Conservation (phyloP, 257 asterid species). For the Agastache rugosa region DNA sequence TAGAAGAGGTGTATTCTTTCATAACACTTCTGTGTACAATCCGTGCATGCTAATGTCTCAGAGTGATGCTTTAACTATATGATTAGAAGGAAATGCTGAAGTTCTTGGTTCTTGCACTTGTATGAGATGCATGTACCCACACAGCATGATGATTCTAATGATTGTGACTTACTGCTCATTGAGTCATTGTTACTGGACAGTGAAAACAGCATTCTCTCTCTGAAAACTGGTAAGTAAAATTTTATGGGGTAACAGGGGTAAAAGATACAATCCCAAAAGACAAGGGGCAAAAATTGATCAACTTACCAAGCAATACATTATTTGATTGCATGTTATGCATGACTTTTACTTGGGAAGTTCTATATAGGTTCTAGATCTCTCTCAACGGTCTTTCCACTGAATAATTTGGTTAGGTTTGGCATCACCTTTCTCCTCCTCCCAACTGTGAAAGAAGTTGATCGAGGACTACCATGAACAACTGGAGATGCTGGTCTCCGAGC, state of each 20-base stretch:
- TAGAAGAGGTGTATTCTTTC: constrained; percentile 9
- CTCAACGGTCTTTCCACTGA: constrained; percentile 48
- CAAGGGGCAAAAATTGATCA: constrained; percentile 25
- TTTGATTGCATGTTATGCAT: constrained; percentile 18
- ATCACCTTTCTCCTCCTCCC: constrained; percentile 70
- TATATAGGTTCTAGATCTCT: constrained; percentile 30
- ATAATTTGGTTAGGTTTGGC: constrained; percentile 60
- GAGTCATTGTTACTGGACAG: constrained; percentile 16
- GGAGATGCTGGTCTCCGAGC: constrained; percentile 58
- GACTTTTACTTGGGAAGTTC: constrained; percentile 24
- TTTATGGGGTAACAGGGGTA: constrained; percentile 23
- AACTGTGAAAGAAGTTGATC: constrained; percentile 55
- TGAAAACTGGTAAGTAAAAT: constrained; percentile 26
- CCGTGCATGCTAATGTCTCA: background rate
- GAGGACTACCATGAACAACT: constrained; percentile 42
- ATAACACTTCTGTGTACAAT: background rate
- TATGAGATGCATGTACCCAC: constrained; percentile 11
- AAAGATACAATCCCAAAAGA: constrained; percentile 29
- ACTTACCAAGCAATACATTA: constrained; percentile 29
- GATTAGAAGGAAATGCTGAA: constrained; percentile 19
- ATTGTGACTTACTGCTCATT: constrained; percentile 19
- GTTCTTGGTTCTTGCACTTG: constrained; percentile 35
- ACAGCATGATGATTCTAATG: constrained; percentile 1
- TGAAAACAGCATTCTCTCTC: constrained; percentile 24
- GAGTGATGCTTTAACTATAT: background rate